A percentile compares a stretch with the other conserved stretches of the same genome.
Evolutionary conservation across 768 basidiomycete species (phyloP).

Genomic region (Suillus alpinus): DNA sequence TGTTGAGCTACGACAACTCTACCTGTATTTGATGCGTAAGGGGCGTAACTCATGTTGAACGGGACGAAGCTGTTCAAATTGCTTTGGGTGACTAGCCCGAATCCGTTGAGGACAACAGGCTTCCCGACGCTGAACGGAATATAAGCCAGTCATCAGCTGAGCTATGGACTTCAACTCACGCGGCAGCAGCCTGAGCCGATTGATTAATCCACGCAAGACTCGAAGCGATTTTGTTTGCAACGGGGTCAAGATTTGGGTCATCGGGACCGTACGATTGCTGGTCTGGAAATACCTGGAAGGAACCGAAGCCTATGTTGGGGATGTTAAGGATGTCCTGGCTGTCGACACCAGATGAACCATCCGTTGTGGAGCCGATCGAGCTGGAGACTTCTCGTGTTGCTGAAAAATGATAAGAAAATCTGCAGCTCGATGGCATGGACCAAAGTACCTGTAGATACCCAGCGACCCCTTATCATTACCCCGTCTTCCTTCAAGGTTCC

Average conservation of each 20-base stretch:
- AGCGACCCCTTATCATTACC: slow-evolving; percentile 55
- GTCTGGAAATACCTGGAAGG: slow-evolving; percentile 71
- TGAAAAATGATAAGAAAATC: slow-evolving; percentile 19
- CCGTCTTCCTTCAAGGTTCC: slow-evolving; percentile 35
- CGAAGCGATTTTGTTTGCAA: slow-evolving; percentile 49
- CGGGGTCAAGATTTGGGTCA: slow-evolving; percentile 48
- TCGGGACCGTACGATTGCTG: slow-evolving; percentile 51
- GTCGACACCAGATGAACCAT: slow-evolving; percentile 67
- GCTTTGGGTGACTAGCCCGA: slow-evolving; percentile 60
- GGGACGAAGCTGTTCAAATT: slow-evolving; percentile 57
- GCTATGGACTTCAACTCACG: slow-evolving; percentile 33
- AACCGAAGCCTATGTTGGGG: slow-evolving; percentile 52
- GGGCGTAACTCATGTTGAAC: slow-evolving; percentile 50
- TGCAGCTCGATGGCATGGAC: background rate
- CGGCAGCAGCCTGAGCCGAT: slow-evolving; percentile 42
- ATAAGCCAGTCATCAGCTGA: slow-evolving; percentile 1
- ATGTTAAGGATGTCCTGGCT: slow-evolving; percentile 61
- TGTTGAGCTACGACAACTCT: slow-evolving; percentile 1
- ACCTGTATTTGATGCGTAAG: slow-evolving; percentile 38
- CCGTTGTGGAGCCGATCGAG: slow-evolving; percentile 48
- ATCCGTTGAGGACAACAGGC: slow-evolving; percentile 50
- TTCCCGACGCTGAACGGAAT: slow-evolving; percentile 46
- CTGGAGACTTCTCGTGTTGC: slow-evolving; percentile 48
- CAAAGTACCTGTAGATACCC: slow-evolving; percentile 51
- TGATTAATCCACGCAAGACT: slow-evolving; percentile 55